Evolutionary conservation across 1,284 basidiomycete species (phyloP), one percentile per base, ranked within the genome.

Genomic region (Ustilago cynodontis): DNA sequence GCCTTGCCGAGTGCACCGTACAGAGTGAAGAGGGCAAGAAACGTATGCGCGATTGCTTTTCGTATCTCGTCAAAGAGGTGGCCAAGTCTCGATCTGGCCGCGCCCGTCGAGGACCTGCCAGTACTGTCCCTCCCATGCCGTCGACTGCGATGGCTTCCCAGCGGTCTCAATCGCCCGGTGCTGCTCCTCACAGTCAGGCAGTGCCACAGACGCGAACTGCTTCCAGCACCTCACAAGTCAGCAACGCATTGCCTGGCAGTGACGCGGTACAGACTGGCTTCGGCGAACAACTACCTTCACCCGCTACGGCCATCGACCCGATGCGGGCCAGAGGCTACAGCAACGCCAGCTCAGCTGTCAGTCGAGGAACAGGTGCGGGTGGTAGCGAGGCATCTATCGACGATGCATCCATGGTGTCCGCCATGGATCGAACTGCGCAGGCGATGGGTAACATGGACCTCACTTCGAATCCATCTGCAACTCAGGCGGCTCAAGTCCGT

Each of bases 1-100:
- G 82, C 14, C 72, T 83, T 22, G 81, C 82, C 11, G 82, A 83
- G 57, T 83, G 82, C 62, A 83, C 77, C 26, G 73, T 79, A 3
- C 63, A 78, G 43, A 82, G 80, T 66, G 82, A 83, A 45, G 82
- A 83, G 54, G 81, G 82, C 56, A 81, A 80, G 60, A 82, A 81
- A 72, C 57, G 82, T n/a, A 82, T 83, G 82, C 71, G 79, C 35
- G 81, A 83, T 57, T 82, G 81, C 59, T 83, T 83, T 59, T 81
- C 79, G 1, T 83, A 82, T 49, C 61, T 82, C 20, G 81, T 83
- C 51, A 82, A 82, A 49, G 82, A 82, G 33, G 82, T 83, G n/a
- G 82, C 80, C 37, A 83, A 83, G 67, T 65, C 70, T 20, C 65
- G 82, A 33, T 67, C 66, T 10, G 74, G 73, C 6, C 66, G 72